Evolutionary conservation across 2,329 filamentous ascomycete species (phyloP).

Genomic region (Xylaria multiplex): DNA sequence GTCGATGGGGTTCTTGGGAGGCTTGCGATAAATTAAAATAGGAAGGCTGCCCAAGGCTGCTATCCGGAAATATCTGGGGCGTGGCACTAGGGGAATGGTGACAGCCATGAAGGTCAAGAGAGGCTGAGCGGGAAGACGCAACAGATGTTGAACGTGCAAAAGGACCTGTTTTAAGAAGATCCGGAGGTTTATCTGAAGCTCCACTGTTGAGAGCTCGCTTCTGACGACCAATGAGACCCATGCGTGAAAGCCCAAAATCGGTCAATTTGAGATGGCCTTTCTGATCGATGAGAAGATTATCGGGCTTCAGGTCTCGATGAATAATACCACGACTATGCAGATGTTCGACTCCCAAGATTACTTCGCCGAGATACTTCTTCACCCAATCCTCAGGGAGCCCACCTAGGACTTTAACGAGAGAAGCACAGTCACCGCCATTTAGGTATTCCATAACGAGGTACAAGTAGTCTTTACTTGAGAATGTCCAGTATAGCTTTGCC

Average conservation of each 20-base stretch:
- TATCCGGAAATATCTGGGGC: constrained; percentile 85
- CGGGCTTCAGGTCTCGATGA: constrained; percentile 95
- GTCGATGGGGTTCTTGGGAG: constrained; percentile 69
- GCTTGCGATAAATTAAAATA: constrained; percentile 82
- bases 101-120: constrained; percentile 83
- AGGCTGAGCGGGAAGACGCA: constrained; percentile 90
- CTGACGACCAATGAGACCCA: constrained; percentile 96
- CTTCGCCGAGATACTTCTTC: constrained; percentile 96
- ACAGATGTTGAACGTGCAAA: constrained; percentile 88
- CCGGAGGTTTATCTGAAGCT: constrained; percentile 84
- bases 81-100: constrained; percentile 82
- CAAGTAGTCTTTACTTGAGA: constrained; percentile 98
- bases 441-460: constrained; percentile 99
- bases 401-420: constrained; percentile 92
- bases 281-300: constrained; percentile 96
- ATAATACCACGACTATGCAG: constrained; percentile 94
- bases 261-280: constrained; percentile 97
- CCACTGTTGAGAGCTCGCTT: constrained; percentile 87
- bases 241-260: constrained; percentile 95
- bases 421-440: constrained; percentile 96
- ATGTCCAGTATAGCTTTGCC: constrained; percentile 99
- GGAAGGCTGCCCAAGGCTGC: constrained; percentile 82
- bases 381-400: constrained; percentile 97
- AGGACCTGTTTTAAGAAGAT: constrained; percentile 90
- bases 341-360: constrained; percentile 96